Base-by-base conservation (phyloP, 2,329 filamentous ascomycete species). In the Fusarium nygamai region DNA sequence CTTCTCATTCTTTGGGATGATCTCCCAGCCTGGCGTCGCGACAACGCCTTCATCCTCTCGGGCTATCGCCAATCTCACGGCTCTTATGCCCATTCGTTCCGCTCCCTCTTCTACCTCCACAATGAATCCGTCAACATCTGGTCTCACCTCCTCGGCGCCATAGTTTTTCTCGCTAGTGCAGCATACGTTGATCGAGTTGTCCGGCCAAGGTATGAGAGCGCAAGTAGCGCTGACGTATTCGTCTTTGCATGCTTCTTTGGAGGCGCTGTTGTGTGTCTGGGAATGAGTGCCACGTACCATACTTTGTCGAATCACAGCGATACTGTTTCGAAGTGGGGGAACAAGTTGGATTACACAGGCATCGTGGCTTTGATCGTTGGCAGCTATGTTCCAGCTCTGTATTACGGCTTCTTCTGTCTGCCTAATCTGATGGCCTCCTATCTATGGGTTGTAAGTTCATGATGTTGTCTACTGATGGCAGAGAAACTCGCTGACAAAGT, bases 331-430 rank as follows among this genome's bases (percentile, higher is more conserved):
- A 92, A 90, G 71, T 93, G 94, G 86, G 95, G 95, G 17, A 98
- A 98, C 81, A 94, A 97, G 82, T 85, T 98, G 64, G 96, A 99
- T 81, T 98, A 99, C 81, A 90, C 96, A 10, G 96, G 96, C 12
- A 99, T 99, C 76, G 94, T 98, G 36, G 90, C 92, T 56, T 85
- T 99, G 75, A 98, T 98, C 67, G 93, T 96, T 75, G 96, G 96
- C 12, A 96, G 93, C 81, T 98, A 96, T 80, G 90, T 98, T 51
- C 95, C 96, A 5, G 93, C 93, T 57, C 83, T 99, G 67, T 96
- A 94, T 82, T 98, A 97, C 82, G 95, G 92, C 8, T 94, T 97
- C 81, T 94, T 90, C 78, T 94, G 92, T 78, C 85, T 91, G 72
- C 89, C 91, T 7, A 78, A 81, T 13, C 81, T 96, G 78, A 90